Evolutionary conservation across 2,329 filamentous ascomycete genomes (phyloP), one percentile per base, ranked within the genome.

Genomic region (Coniella lustricola): DNA sequence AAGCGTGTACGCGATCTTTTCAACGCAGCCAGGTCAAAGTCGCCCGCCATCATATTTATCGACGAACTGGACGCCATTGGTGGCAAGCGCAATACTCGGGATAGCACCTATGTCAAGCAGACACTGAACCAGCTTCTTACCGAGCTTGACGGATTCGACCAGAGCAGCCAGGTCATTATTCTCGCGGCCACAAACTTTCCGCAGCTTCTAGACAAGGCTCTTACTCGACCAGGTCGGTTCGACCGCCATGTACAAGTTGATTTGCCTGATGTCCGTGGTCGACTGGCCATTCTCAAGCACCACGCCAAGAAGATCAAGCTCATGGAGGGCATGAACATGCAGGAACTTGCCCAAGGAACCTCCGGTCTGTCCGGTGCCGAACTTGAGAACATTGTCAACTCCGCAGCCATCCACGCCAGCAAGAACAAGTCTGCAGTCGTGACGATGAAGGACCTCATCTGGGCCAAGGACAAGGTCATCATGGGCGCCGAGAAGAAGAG

Each of bases 391-490:
- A 81, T 98, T 58, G 86, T 95, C 62, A 98, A 98, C 67, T 88
- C 96, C 64, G 93, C 93, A 29, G 93, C 93, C 18, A 85, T 98
- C 37, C 88, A 86, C 60, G 93, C 93, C n/a, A 95, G 89, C 60
- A 89, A 93, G 64, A 78, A 87, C 57, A 93, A 90, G 68, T 79
- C 85, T 34, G 74, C 74, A 51, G 77, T 84, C 39, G 87, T 98
- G 46, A 77, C 79, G 12, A 85, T 89, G 66, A 68, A 77, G 31
- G 90, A 97, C 62, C 84, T 97, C 55, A 90, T 96, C 58, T 98
- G 91, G 90, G 93, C 93, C 49, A 97, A 95, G 69, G 93, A 98
- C 72, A 93, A 93, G 70, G 87, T 98, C 46, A 85, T 95, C 65
- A 95, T 98, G 89, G 93, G 93, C 33, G 87, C 91, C 2, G 93